A percentile compares a stretch with the other conserved stretches of the same genome.
Conservation (phyloP, 441 rosid species). For the Heliophila coronopifolia region DNA sequence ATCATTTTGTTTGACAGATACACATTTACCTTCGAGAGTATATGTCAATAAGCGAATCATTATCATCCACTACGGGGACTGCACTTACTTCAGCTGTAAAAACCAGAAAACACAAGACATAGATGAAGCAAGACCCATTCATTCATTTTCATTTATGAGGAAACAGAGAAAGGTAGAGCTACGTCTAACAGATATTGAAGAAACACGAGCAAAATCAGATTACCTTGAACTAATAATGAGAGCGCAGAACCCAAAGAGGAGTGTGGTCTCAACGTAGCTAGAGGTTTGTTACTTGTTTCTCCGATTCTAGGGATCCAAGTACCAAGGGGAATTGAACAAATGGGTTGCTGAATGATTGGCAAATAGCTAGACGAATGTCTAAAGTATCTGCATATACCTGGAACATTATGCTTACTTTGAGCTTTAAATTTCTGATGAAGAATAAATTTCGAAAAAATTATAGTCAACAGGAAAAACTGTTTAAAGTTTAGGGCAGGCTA, state of each 20-base stretch:
- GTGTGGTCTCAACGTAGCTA: constrained; percentile 52
- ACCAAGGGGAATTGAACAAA: constrained; percentile 55
- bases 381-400: constrained; percentile 74
- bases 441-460: background rate
- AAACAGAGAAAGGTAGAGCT: too few relatives aligned
- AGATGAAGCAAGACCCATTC: background rate
- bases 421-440: constrained; percentile 12
- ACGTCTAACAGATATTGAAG: too few relatives aligned
- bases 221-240: constrained; percentile 64
- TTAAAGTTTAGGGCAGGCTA: background rate
- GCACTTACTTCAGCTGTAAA: constrained; percentile 90
- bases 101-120: constrained; percentile 7
- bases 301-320: constrained; percentile 70
- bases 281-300: constrained; percentile 46
- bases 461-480: constrained; percentile 3
- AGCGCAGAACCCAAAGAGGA: constrained; percentile 62
- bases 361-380: constrained; percentile 58
- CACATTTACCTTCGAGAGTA: constrained; percentile 75
- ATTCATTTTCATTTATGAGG: background rate
- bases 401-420: constrained; percentile 18
- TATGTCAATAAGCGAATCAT: constrained; percentile 86
- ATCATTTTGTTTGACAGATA: constrained; percentile 3
- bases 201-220: constrained; percentile 3
- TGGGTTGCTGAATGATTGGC: constrained; percentile 65
- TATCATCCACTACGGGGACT: constrained; percentile 89